Base-by-base conservation (phyloP, 139 green algal genomes). In the Tetradesmus obliquus region DNA sequence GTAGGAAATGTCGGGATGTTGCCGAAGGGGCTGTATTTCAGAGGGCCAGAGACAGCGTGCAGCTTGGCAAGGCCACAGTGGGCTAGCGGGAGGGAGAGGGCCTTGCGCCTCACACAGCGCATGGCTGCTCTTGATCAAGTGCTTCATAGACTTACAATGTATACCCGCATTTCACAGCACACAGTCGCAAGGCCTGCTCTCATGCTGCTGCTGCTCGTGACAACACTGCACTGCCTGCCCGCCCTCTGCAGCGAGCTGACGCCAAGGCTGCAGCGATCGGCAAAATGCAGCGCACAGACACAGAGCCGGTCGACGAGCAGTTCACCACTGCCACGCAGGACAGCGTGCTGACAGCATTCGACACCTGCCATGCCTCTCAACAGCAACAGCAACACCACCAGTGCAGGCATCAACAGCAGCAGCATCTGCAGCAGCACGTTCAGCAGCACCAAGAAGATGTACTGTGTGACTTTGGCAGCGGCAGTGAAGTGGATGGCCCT, bases 201-300 rank as follows among this genome's bases (percentile, higher is more conserved):
- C 19, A 5, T 86, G 19, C 19, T 86, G 81, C 54, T 58, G 53
- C 81, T 82, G 76, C 24, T 17, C 76, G 66, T 76, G 66, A 76
- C 66, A 76, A 76, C n/a, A 82, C 45, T 84, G 45, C 45, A 60
- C 17, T 84, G 32, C 79, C 12, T 15, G 45, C 20, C 19, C 20
- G 54, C 82, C 19, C 22, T 84, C 53, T 71, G 88, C 88, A 91
- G 88, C 76, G 79, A 3, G 22, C 20, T n/a, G 79, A 79, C 55
- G 24, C 62, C 13, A 91, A 91, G 57, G 74, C 55, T 6, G 76
- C 88, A 10, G 55, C 32, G 5, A 32, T 62, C 5, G 88, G 88
- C 88, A 91, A 91, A 58, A 13, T 91, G 13, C 88, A 91, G 79
- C 88, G 88, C n/a, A 91, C 76, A 76, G 88, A 91, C 60, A 91